Base-by-base conservation (phyloP, 2,329 filamentous ascomycete species). In the Emericellopsis atlantica region DNA sequence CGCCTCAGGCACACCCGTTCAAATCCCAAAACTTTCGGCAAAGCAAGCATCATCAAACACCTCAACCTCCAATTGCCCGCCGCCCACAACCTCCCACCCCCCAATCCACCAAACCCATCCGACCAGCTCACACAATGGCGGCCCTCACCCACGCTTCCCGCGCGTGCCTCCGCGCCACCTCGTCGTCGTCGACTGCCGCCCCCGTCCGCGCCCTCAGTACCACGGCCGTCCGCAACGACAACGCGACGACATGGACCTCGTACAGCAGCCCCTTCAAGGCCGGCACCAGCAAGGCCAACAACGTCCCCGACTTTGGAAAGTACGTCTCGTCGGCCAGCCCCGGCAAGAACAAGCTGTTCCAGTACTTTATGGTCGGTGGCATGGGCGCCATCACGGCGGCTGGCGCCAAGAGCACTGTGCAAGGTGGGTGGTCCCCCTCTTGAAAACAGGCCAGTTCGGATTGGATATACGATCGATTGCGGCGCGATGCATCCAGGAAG, bases 361-460 rank as follows among this genome's bases (percentile, higher is more conserved):
- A 81, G 57, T 98, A 98, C 77, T 96, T 98, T 70, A 95, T 96
- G 86, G 92, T 95, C 51, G 92, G 92, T 56, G 81, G 86, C 43
- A 83, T 98, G 75, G 92, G 92, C 60, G 83, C 92, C 57, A 74
- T 96, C 61, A 80, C 84, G 49, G 90, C 90, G 44, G 84, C 92
- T 51, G 90, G 90, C 59, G 92, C 90, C 61, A 98, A 98, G 82
- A 87, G 85, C 55, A 96, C 92, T 50, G 87, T 98, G 53, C 87
- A 95, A 76, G 90, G 92, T 98, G 78, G 61, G 84, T 72, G 36
- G 16, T 16, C 7, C 22, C 14, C 26, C 26, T 29, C n/a, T 29
- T 12, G 26, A 6, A 29, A 29, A 12, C 26, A 38, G 7, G 36
- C 36, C 36, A 38, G 29, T 38, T 29, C 18, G 36, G 14, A 7